phyloP scores from a whole-genome alignment of 164 flowering plant genomes.

The Macadamia tetraphylla region DNA sequence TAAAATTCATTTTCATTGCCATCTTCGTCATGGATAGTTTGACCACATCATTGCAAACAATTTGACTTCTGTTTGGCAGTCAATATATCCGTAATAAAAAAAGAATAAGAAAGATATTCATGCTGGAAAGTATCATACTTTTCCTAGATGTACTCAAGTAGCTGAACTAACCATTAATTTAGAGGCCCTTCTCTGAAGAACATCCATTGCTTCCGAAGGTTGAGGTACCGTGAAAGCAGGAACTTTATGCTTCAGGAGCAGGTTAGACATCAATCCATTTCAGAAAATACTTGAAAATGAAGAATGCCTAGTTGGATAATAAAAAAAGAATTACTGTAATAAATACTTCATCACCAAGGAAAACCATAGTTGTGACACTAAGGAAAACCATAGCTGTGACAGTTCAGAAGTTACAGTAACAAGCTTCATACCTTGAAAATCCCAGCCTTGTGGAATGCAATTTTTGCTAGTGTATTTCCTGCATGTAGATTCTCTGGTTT shows the following conservation, averaged over 20 bases:
- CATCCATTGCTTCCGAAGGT: constrained; percentile 79
- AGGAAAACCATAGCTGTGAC: not conserved
- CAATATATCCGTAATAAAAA: not conserved
- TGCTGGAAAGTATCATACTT: not conserved
- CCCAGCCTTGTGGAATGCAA: constrained; percentile 90
- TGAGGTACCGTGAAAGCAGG: constrained; percentile 84
- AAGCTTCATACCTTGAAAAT: constrained; percentile 67
- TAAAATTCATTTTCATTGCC: too few species aligned
- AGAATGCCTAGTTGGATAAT: constrained; percentile 24
- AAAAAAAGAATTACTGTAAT: constrained; percentile 16
- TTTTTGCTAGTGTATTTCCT: constrained; percentile 77
- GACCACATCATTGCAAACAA: too few species aligned
- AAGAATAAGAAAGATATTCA: not conserved
- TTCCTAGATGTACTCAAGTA: not conserved
- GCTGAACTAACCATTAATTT: constrained; percentile 42
- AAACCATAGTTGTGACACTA: too few species aligned
- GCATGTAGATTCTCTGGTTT: constrained; percentile 14
- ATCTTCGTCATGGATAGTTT: too few species aligned
- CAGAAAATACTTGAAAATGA: constrained; percentile 40
- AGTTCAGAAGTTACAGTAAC: not conserved
- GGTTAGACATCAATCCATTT: constrained; percentile 40
- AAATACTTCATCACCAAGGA: constrained; percentile 10
- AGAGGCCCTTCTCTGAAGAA: constrained; percentile 49
- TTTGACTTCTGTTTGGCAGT: too few species aligned
- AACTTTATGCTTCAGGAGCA: constrained; percentile 61